Evolutionary conservation across 345 rosid genomes (phyloP).

Genomic region (Lagerstroemia speciosa): DNA sequence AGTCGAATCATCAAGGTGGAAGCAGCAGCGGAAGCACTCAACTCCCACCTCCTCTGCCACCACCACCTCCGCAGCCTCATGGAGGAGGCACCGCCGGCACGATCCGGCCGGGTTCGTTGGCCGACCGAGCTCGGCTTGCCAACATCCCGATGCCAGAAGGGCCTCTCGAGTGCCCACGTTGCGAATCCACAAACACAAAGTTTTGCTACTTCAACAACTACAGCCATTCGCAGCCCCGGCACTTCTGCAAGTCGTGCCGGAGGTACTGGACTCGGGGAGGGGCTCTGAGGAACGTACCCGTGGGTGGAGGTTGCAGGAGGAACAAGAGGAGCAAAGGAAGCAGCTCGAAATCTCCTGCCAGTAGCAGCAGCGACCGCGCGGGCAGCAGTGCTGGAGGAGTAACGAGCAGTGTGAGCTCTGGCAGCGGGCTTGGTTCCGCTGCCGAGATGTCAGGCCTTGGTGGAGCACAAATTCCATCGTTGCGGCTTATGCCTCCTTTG

Average conservation of each 20-base stretch:
- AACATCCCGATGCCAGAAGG: slow-evolving; percentile 75
- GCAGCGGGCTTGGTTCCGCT: background rate
- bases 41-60: slow-evolving; percentile 30
- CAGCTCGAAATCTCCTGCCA: slow-evolving; percentile 35
- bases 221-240: slow-evolving; percentile 93
- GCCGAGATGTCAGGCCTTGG: slow-evolving; percentile 38
- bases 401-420: background rate
- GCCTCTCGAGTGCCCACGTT: slow-evolving; percentile 82
- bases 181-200: slow-evolving; percentile 89
- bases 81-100: slow-evolving; percentile 42
- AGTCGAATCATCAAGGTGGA: slow-evolving; percentile 27
- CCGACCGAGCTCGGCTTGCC: slow-evolving; percentile 79
- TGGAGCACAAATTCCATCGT: slow-evolving; percentile 25
- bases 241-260: slow-evolving; percentile 93
- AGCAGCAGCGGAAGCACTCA: slow-evolving; percentile 20
- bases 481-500: slow-evolving; percentile 44
- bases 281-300: slow-evolving; percentile 79
- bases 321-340: slow-evolving; percentile 70
- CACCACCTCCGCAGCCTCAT: slow-evolving; percentile 45
- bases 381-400: slow-evolving; percentile 1
- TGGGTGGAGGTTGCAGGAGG: slow-evolving; percentile 90
- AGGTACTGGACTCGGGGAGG: slow-evolving; percentile 99
- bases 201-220: slow-evolving; percentile 98
- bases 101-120: slow-evolving; percentile 87
- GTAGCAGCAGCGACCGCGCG: slow-evolving; percentile 24